These are phyloP conservation scores for Mycena indigotica DNA, from an alignment of 768 basidiomycete species.

Conservation along the genomic window DNA sequence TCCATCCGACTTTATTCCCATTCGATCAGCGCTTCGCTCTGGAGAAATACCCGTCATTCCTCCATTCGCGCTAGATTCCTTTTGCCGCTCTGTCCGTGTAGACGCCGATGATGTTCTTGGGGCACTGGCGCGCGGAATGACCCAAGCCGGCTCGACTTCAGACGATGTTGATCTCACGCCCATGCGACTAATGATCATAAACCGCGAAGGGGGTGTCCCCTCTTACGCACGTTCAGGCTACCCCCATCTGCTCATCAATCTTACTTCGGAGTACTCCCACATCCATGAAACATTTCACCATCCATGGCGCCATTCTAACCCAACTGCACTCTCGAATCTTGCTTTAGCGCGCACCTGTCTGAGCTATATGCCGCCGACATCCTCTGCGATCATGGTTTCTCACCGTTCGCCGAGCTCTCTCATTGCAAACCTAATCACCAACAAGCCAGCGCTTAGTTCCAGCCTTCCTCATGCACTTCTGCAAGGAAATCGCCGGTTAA, in stretches of 20 bases:
- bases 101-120: constrained; percentile 87
- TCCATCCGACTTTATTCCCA: constrained; percentile 76
- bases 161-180: constrained; percentile 84
- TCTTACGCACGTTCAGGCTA: constrained; percentile 94
- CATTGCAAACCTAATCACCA: constrained; percentile 96
- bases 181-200: constrained; percentile 95
- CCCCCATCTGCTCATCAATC: constrained; percentile 95
- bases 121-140: constrained; percentile 87
- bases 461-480: constrained; percentile 93
- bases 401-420: constrained; percentile 94
- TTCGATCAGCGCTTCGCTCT: constrained; percentile 85
- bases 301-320: constrained; percentile 76
- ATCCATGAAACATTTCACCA: constrained; percentile 84
- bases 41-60: constrained; percentile 97
- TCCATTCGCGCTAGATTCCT: constrained; percentile 90
- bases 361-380: constrained; percentile 87
- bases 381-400: constrained; percentile 95
- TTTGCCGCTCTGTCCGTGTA: constrained; percentile 82
- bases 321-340: constrained; percentile 85
- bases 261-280: constrained; percentile 81
- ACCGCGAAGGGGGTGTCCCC: constrained; percentile 93
- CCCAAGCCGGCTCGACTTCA: constrained; percentile 46
- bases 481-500: constrained; percentile 83
- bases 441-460: constrained; percentile 94
- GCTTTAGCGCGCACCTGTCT: constrained; percentile 84